These are phyloP conservation scores for Cephaloascus fragrans DNA, from an alignment of 805 yeast species.

Conservation along the genomic window DNA sequence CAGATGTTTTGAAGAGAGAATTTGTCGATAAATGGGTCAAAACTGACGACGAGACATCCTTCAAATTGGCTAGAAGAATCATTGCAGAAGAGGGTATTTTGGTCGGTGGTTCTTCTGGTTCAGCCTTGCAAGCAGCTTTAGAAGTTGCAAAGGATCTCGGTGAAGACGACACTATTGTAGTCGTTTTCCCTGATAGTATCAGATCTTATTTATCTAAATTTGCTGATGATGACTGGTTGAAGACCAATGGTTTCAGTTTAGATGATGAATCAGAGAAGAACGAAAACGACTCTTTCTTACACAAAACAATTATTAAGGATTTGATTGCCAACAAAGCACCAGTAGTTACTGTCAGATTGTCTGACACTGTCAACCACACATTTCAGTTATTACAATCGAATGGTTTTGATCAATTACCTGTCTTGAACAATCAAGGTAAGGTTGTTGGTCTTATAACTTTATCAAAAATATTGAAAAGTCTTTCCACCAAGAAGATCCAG, in stretches of 20 bases:
- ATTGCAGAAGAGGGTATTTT: conserved; percentile 79
- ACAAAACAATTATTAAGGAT: conserved; percentile 45
- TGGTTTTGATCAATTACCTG: conserved; percentile 83
- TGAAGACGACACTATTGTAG: conserved; percentile 68
- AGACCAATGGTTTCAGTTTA: conserved; percentile 63
- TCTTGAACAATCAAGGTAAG: conserved; percentile 47
- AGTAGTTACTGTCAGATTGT: conserved; percentile 60
- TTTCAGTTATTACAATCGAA: conserved; percentile 62
- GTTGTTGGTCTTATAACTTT: conserved; percentile 70
- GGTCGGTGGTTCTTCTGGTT: conserved; percentile 86
- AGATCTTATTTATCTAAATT: conserved; percentile 82
- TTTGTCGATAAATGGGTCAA: conserved; percentile 74
- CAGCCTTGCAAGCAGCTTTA: conserved; percentile 73
- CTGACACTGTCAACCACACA: conserved; percentile 53
- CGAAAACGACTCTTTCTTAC: conserved; percentile 22
- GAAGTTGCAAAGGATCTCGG: conserved; percentile 58
- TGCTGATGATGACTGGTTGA: conserved; percentile 89
- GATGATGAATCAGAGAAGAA: conserved; percentile 26
- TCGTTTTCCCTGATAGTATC: conserved; percentile 77
- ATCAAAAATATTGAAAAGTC: conserved; percentile 56
- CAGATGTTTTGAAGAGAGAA: conserved; percentile 64
- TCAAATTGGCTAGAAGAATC: conserved; percentile 70
- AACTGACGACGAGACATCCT: conserved; percentile 76
- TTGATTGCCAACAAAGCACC: conserved; percentile 60
- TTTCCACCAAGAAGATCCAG: conserved; percentile 52